phyloP scores from a whole-genome alignment of 1,284 basidiomycete genomes.

The Sanghuangporus baumii region DNA sequence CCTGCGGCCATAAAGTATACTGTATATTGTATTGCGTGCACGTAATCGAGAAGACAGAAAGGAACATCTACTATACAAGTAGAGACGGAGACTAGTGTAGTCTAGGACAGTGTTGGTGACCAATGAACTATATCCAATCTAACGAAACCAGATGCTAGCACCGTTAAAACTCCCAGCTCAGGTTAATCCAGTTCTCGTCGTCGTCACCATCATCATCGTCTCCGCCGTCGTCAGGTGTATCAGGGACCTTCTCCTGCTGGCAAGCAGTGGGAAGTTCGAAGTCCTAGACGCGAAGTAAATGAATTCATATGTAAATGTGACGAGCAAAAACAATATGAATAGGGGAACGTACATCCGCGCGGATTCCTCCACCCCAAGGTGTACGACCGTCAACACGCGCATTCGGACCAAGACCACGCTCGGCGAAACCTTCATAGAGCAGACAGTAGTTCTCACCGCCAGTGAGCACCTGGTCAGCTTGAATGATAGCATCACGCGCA shows the following conservation, averaged over 20 bases:
- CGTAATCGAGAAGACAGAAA: background rate
- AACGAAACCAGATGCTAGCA: background rate
- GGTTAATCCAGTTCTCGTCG: constrained; percentile 24
- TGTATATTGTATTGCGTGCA: background rate
- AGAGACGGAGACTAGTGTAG: background rate
- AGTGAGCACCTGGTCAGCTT: constrained; percentile 88
- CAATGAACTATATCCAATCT: background rate
- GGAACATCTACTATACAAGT: constrained; percentile 1
- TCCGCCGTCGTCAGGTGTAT: constrained; percentile 23
- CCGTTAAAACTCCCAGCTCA: constrained; percentile 12
- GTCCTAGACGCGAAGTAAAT: constrained; percentile 23
- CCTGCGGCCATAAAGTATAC: background rate
- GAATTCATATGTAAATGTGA: constrained; percentile 26
- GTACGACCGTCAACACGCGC: constrained; percentile 72
- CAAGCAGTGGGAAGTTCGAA: constrained; percentile 26
- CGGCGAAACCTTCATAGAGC: constrained; percentile 85
- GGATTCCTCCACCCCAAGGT: constrained; percentile 92
- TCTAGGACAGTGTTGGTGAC: background rate
- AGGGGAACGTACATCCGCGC: constrained; percentile 40
- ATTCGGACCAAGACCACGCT: constrained; percentile 75
- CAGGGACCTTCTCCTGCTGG: constrained; percentile 21
- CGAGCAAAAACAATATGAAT: constrained; percentile 25
- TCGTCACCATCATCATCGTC: constrained; percentile 18
- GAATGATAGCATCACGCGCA: constrained; percentile 88
- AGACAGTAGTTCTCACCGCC: constrained; percentile 89